phyloP scores from a whole-genome alignment of 148 eudicot genomes.

The Rheum nobile region DNA sequence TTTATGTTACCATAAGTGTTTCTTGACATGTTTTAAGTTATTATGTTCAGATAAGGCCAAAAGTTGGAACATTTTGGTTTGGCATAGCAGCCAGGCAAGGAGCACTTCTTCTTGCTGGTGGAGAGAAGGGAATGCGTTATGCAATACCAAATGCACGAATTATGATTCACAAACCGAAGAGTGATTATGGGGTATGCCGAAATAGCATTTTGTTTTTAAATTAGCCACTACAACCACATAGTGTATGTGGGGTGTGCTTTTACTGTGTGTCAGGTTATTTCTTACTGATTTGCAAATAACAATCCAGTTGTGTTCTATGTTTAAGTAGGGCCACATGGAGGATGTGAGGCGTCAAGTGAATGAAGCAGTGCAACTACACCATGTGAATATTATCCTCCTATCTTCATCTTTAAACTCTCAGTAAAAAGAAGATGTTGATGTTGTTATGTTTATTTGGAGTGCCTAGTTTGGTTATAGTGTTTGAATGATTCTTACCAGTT shows the following conservation, averaged over 20 bases:
- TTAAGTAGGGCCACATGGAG: slow-evolving; percentile 57
- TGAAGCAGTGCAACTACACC: slow-evolving; percentile 72
- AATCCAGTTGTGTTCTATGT: not conserved
- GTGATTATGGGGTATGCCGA: slow-evolving; percentile 64
- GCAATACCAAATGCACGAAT: slow-evolving; percentile 93
- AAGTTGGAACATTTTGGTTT: slow-evolving; percentile 94
- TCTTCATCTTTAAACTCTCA: not conserved
- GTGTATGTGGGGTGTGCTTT: no score
- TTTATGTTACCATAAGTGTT: no score
- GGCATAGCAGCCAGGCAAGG: slow-evolving; percentile 91
- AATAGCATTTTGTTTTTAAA: not conserved
- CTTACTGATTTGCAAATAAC: not conserved
- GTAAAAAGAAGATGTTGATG: not conserved
- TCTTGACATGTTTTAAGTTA: not conserved
- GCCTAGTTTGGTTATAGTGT: not conserved
- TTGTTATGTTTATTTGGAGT: no score
- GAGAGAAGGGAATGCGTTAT: slow-evolving; percentile 96
- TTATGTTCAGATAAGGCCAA: slow-evolving; percentile 67
- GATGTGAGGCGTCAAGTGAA: slow-evolving; percentile 73
- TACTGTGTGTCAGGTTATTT: not conserved
- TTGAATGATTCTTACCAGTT: not conserved
- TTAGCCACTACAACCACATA: not conserved
- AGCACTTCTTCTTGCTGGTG: slow-evolving; percentile 93
- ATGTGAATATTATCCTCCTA: slow-evolving; percentile 44
- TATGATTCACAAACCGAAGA: slow-evolving; percentile 88